These are phyloP conservation scores for Lentinula guzmanii DNA, from an alignment of 768 basidiomycete species.

Conservation along the genomic window DNA sequence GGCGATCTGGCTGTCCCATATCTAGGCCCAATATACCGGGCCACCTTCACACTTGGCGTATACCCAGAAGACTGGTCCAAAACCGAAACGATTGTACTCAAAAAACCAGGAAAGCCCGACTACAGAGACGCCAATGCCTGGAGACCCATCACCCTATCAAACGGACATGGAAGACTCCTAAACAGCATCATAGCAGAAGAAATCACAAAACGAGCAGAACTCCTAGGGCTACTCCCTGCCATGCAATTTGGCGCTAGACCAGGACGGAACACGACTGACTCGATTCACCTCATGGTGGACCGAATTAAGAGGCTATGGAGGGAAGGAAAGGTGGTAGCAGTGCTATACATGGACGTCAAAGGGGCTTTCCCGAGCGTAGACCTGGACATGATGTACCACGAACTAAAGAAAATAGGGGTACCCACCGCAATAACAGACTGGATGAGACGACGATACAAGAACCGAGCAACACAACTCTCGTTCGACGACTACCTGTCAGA, in stretches of 20 bases:
- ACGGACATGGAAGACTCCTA: background rate
- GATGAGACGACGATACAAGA: conserved; percentile 11
- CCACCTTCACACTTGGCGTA: background rate
- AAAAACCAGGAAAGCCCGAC: conserved; percentile 18
- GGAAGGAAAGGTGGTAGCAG: conserved; percentile 14
- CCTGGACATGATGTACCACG: conserved; percentile 12
- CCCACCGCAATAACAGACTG: conserved; percentile 15
- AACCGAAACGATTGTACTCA: conserved; percentile 12
- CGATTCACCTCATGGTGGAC: conserved; percentile 17
- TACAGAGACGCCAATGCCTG: conserved; percentile 19
- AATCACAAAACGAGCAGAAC: background rate
- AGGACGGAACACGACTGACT: conserved; percentile 21
- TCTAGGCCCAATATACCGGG: too few species aligned
- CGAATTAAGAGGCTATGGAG: conserved; percentile 18
- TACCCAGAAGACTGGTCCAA: background rate
- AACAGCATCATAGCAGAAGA: background rate
- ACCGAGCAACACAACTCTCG: conserved; percentile 11
- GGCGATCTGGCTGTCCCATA: too few species aligned
- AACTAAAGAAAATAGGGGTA: conserved; percentile 16
- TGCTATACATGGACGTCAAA: conserved; percentile 24
- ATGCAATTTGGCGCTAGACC: conserved; percentile 24
- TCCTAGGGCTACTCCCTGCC: conserved; percentile 14
- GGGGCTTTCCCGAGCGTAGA: conserved; percentile 20
- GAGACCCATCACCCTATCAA: conserved; percentile 19
- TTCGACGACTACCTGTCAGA: conserved; percentile 23